Evolutionary conservation across 2,329 filamentous ascomycete genomes (phyloP), one percentile per base, ranked within the genome.

Genomic region (Colletotrichum euphorbiae): DNA sequence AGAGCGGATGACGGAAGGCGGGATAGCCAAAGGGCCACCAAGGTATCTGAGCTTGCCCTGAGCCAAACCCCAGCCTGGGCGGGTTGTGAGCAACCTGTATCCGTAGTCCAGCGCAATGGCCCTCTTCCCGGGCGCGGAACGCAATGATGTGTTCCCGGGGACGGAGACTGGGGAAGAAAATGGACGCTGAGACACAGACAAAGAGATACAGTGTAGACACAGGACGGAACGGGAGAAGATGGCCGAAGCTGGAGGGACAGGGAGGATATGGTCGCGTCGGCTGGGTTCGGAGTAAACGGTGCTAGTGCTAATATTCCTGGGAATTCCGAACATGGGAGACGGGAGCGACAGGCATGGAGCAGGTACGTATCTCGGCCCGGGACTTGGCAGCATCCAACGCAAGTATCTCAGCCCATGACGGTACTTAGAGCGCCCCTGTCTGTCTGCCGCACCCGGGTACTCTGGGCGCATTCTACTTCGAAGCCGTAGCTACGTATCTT

Each of bases 1-100:
- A 28, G 8, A 28, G 43, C 40, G 40, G 40, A 61, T 66, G 55
- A 61, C 62, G 62, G 56, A 66, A 43, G 56, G 46, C 48, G 56
- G 62, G 46, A 45, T n/a, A 19, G 40, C 36, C 21, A 38, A 45
- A 28, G 28, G 62, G 38, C 56, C 56, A 61, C 55, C 46, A 61
- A 54, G 62, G 46, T 52, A 40, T 48, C 55, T 36, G 33, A 48
- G n/a, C 52, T 63, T 19, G 46, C 21, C 46, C 12, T 31, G 36
- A 38, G n/a, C 33, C 28, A 28, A 31, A 28, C 17, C 13, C 11
- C 24, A 48, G 45, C 12, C 19, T 6, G 28, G 28, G 28, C 28
- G 6, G 28, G 28, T 2, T 28, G 28, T 7, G 28, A 28, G 28
- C 28, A 28, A 28, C 17, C 24, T 12, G 19, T 19, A 19, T 21